A percentile compares a stretch with the other conserved stretches of the same genome.
These are phyloP conservation scores for Raddia guianensis DNA, from an alignment of 176 grass and related monocot species.

Conservation along the genomic window DNA sequence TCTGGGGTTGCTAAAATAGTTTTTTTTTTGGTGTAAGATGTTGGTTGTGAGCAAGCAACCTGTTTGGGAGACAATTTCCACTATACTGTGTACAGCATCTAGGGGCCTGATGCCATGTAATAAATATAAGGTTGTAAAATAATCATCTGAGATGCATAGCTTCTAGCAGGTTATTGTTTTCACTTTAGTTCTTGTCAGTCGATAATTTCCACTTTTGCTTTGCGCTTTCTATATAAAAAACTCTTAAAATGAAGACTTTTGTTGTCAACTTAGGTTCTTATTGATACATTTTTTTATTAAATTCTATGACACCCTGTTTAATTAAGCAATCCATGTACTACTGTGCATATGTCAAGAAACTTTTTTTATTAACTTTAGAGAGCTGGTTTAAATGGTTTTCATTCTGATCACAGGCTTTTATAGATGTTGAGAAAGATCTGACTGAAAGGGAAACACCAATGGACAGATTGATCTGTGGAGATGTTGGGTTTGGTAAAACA, in stretches of 20 bases:
- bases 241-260: not conserved
- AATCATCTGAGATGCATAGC: not conserved
- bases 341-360: not conserved
- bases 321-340: not conserved
- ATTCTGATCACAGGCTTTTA: conserved; percentile 73
- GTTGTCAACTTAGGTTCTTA: not conserved
- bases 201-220: conserved; percentile 20
- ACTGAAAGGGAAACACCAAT: conserved; percentile 95
- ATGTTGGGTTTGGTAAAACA: conserved; percentile 99
- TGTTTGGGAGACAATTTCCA: conserved; percentile 12
- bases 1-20: not conserved
- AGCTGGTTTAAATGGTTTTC: conserved; percentile 27
- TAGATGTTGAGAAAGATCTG: conserved; percentile 94
- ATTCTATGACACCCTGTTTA: not conserved
- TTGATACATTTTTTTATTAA: conserved; percentile 12
- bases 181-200: not conserved
- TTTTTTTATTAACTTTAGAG: not conserved
- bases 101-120: not conserved
- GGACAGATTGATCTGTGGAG: conserved; percentile 97
- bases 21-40: not conserved
- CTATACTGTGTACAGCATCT: not conserved
- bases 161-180: not conserved
- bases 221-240: not conserved
- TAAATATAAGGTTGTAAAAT: conserved; percentile 21
- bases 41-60: not conserved